Percentiles rank a stretch among this genome's conserved stretches.
Conservation (phyloP, 805 yeast species). For the Candida qinlingensis region DNA sequence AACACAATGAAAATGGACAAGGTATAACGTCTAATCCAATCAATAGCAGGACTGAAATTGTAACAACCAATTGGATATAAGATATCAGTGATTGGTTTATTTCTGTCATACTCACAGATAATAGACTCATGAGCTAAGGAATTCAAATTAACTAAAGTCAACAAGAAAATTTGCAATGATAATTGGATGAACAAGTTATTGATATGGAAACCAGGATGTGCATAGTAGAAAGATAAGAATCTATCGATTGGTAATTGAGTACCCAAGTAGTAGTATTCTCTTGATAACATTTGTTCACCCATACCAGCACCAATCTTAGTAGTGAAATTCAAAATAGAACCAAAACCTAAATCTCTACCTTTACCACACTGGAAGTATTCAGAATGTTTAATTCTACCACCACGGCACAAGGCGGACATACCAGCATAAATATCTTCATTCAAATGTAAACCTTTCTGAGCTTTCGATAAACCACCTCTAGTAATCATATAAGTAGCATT, state of each 20-base stretch:
- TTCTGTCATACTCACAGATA: constrained; percentile 60
- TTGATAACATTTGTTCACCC: constrained; percentile 85
- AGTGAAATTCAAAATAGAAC: constrained; percentile 79
- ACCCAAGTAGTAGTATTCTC: constrained; percentile 79
- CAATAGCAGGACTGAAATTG: constrained; percentile 66
- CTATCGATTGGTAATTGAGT: constrained; percentile 77
- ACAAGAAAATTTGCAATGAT: constrained; percentile 66
- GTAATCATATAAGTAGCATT: constrained; percentile 74
- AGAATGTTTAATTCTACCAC: constrained; percentile 85
- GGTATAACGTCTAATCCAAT: constrained; percentile 79
- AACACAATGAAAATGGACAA: constrained; percentile 78
- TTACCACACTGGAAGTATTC: constrained; percentile 88
- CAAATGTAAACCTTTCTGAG: constrained; percentile 80
- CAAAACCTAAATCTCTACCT: constrained; percentile 86
- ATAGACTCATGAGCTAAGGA: constrained; percentile 69
- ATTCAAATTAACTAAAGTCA: constrained; percentile 65
- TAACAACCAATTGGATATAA: constrained; percentile 66
- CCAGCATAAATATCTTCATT: constrained; percentile 89
- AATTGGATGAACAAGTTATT: constrained; percentile 74
- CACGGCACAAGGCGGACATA: constrained; percentile 76
- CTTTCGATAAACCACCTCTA: constrained; percentile 84
- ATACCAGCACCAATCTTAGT: constrained; percentile 90
- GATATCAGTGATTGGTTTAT: constrained; percentile 63
- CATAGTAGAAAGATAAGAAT: constrained; percentile 78
- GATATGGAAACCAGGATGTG: constrained; percentile 83